A percentile compares a stretch with the other conserved stretches of the same genome.
phyloP scores from a whole-genome alignment of 108 stramenopile species.

The Cyclotella sp. region DNA sequence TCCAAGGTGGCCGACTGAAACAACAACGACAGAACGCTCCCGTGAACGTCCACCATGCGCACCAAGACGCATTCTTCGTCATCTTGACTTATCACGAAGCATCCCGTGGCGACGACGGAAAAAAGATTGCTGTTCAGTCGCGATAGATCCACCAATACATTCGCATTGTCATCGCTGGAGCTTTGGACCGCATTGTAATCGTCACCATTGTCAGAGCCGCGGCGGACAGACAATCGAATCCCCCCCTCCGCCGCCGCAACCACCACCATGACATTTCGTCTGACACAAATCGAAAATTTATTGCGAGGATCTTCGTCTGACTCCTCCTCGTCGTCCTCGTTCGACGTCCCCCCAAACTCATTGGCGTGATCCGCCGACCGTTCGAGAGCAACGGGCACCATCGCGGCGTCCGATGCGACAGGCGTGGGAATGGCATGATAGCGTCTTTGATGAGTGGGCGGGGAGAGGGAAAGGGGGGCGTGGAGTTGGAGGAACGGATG shows the following conservation, averaged over 20 bases:
- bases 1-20: no score
- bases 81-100: no score
- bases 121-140: no score
- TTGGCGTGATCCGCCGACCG: not conserved
- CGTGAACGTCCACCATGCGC: no score
- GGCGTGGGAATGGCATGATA: not conserved
- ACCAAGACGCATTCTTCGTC: no score
- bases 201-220: not conserved
- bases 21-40: no score
- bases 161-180: no score
- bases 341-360: not conserved
- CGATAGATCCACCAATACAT: no score
- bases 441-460: not conserved
- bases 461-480: not conserved
- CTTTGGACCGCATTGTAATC: no score
- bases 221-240: not conserved
- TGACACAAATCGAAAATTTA: not conserved
- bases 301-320: conserved; percentile 2
- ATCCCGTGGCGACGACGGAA: no score
- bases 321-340: not conserved
- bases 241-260: not conserved
- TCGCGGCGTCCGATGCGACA: not conserved
- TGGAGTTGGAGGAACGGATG: conserved; percentile 6
- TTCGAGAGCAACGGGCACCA: not conserved
- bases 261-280: not conserved